Evolutionary conservation across 495 filamentous ascomycete genomes (phyloP).

Genomic region (Aspergillus bridgeri): DNA sequence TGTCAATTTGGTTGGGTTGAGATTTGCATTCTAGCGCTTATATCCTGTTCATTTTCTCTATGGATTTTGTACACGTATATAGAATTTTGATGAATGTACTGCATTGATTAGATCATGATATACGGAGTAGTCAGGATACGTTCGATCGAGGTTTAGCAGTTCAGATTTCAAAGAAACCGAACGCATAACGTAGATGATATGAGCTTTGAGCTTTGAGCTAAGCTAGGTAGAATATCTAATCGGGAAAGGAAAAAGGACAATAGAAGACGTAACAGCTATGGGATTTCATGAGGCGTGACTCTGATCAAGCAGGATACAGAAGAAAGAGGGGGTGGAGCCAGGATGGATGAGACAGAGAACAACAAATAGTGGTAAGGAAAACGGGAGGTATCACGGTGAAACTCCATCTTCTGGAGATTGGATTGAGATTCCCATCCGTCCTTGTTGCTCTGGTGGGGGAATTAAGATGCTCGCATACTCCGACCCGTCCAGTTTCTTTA

Average conservation of each 20-base stretch:
- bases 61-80: neutral
- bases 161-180: neutral
- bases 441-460: conserved; percentile 8
- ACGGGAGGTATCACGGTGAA: too few relatives aligned
- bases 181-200: neutral
- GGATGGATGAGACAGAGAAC: neutral
- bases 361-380: too few relatives aligned
- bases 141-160: neutral
- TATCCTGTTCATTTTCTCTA: neutral
- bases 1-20: neutral
- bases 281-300: conserved; percentile 46
- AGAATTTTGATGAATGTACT: neutral
- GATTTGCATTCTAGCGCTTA: neutral
- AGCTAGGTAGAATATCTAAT: neutral
- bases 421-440: neutral
- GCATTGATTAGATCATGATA: too few relatives aligned
- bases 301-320: conserved; percentile 34
- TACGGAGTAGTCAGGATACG: too few relatives aligned
- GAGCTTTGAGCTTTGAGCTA: neutral
- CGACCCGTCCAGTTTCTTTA: conserved; percentile 22
- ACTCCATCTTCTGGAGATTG: neutral
- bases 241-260: neutral
- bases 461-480: conserved; percentile 17
- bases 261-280: conserved; percentile 32
- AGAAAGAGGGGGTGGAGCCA: neutral